Base-by-base conservation (phyloP, 2,329 filamentous ascomycete genomes). In the Magnaporthales sp. region DNA sequence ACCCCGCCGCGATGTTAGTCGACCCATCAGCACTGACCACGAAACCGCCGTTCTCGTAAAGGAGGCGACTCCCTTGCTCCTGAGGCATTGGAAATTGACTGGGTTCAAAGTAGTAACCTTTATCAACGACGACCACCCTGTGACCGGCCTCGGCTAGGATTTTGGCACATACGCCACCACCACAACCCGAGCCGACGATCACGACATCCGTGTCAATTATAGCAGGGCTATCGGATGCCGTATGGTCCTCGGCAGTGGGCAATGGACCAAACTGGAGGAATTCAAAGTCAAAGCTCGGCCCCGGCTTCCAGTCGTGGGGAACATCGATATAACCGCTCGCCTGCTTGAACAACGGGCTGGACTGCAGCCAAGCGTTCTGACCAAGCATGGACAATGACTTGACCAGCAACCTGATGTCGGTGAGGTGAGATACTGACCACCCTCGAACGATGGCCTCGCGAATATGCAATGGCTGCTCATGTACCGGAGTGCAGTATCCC, bases 161-260 rank as follows among this genome's bases (percentile, higher is more conserved):
- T 76, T 93, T 93, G 27, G 93, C 93, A 46, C 84, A 86, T 0
- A 97, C 92, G 10, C 84, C 91, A 56, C 91, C 93, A 69, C 93
- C 93, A 71, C 91, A 96, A 30, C 93, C 93, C 51, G 91, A 95
- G 2, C 93, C 93, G 24, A 97, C 84, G 67, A 97, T 88, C 56
- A 96, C 86, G 0, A 96, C 87, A 75, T 97, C 94, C 0, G 91
- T 89, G 66, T 92, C 86, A 54, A 96, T 79, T 3, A 83, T 81
- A 69, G 88, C 86, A 0, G 86, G 80, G 4, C 80, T 68, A 30
- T 65, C 69, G 4, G 27, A 68, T 2, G 27, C 29, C 13, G 15
- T 19, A 15, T 27, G 19, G 29, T 19, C 31, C 24, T 26, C 15
- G 46, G 74, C 75, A 8, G 75, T 77, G n/a, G 77, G 77, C 63